Evolutionary conservation across 108 stramenopile genomes (phyloP).

Genomic region (Fistulifera solaris): DNA sequence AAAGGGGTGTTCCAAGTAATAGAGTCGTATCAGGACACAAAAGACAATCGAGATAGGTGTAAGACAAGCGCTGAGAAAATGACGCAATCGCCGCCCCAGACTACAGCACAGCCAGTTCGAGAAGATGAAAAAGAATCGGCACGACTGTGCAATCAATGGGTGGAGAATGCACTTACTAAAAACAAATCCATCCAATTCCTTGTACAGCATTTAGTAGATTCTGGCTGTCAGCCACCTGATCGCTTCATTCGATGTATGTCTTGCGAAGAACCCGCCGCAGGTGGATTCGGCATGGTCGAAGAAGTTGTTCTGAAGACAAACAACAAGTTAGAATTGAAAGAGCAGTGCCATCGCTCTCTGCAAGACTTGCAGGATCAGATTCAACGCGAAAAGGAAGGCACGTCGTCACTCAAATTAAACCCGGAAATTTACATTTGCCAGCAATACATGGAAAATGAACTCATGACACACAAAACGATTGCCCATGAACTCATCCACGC

Average conservation of each 20-base stretch:
- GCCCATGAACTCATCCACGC: constrained; percentile 89
- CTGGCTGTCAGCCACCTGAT: constrained; percentile 72
- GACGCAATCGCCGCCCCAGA: not conserved
- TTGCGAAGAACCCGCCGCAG: constrained; percentile 63
- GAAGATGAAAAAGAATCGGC: not conserved
- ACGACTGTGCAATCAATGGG: constrained; percentile 48
- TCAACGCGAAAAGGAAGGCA: constrained; percentile 41
- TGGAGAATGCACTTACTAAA: constrained; percentile 43
- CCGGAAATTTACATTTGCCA: constrained; percentile 86
- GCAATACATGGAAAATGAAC: constrained; percentile 51
- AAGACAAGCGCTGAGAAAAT: too few relatives aligned
- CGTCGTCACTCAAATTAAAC: constrained; percentile 38
- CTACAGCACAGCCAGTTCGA: not conserved
- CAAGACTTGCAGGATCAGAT: constrained; percentile 22
- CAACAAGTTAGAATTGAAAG: not conserved
- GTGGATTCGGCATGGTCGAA: constrained; percentile 77
- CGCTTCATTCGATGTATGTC: constrained; percentile 69
- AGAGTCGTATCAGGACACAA: too few relatives aligned
- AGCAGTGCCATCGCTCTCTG: not conserved
- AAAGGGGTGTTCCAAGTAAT: too few relatives aligned
- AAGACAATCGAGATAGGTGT: too few relatives aligned
- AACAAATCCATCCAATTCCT: constrained; percentile 78
- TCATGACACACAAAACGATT: constrained; percentile 50
- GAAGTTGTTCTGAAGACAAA: constrained; percentile 28
- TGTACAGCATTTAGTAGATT: constrained; percentile 41